Conservation (phyloP, 768 basidiomycete species). For the Lactifluus echinatus region DNA sequence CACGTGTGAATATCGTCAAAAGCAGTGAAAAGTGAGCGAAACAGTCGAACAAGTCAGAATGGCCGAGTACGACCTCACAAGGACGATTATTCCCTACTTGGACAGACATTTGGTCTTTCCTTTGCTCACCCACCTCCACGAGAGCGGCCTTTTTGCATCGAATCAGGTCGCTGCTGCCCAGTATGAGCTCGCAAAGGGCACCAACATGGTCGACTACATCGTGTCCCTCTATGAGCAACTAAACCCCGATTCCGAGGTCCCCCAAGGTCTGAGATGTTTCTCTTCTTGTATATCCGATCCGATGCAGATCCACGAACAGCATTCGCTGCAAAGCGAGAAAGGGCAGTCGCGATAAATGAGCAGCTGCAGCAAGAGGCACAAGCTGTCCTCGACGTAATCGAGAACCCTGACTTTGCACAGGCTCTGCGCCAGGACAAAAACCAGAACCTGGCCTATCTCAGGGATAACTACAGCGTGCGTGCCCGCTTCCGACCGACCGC, state of each 20-base stretch:
- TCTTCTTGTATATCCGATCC: background rate
- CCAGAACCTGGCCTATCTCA: slow-evolving; percentile 90
- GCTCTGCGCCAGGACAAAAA: slow-evolving; percentile 93
- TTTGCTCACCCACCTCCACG: slow-evolving; percentile 78
- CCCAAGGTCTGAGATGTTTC: slow-evolving; percentile 48
- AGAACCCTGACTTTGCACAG: slow-evolving; percentile 93
- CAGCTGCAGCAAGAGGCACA: slow-evolving; percentile 84
- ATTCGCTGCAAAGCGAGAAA: slow-evolving; percentile 74
- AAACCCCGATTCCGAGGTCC: slow-evolving; percentile 60
- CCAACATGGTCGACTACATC: slow-evolving; percentile 97
- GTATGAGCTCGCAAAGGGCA: slow-evolving; percentile 95
- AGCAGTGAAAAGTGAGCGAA: no score
- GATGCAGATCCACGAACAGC: slow-evolving; percentile 39
- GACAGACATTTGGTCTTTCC: slow-evolving; percentile 95
- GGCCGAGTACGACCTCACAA: slow-evolving; percentile 88
- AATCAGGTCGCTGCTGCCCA: slow-evolving; percentile 82
- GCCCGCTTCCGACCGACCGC: slow-evolving; percentile 1
- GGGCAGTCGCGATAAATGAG: slow-evolving; percentile 77
- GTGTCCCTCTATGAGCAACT: slow-evolving; percentile 72
- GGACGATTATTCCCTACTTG: slow-evolving; percentile 82
- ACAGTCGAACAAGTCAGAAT: slow-evolving; percentile 32
- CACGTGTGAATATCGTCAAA: no score
- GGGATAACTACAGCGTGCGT: slow-evolving; percentile 83
- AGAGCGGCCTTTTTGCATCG: slow-evolving; percentile 64
- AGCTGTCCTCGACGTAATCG: slow-evolving; percentile 90